Conservation (phyloP, 2,329 filamentous ascomycete genomes). For the Stemphylium beticola region DNA sequence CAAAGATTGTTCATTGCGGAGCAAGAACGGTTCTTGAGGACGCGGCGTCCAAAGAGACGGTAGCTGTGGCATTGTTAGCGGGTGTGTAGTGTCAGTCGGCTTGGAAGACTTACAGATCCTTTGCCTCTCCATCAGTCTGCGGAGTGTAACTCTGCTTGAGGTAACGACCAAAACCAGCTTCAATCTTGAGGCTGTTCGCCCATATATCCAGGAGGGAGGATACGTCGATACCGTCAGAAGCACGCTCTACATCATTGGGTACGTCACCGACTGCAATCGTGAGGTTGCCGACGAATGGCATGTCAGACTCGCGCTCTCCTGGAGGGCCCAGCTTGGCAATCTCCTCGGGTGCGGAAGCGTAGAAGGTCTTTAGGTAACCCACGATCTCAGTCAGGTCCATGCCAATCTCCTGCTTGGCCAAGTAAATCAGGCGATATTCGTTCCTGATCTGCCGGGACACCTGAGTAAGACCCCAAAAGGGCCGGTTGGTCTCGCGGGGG, state of each 20-base stretch:
- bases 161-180: constrained; percentile 41
- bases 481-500: constrained; percentile 27
- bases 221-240: constrained; percentile 25
- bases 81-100: background rate
- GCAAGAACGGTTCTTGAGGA: constrained; percentile 28
- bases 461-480: constrained; percentile 35
- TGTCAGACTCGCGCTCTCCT: constrained; percentile 12
- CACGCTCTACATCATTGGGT: constrained; percentile 16
- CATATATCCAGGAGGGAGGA: constrained; percentile 34
- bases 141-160: constrained; percentile 18
- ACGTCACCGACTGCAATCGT: constrained; percentile 35
- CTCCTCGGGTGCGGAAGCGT: constrained; percentile 8
- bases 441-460: constrained; percentile 32
- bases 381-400: constrained; percentile 32
- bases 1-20: constrained; percentile 30
- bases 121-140: constrained; percentile 37
- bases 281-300: constrained; percentile 33
- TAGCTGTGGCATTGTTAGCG: constrained; percentile 24
- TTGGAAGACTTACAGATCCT: constrained; percentile 34
- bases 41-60: constrained; percentile 38
- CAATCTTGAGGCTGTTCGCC: constrained; percentile 37
- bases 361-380: constrained; percentile 31
- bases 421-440: constrained; percentile 35
- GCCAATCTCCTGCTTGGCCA: constrained; percentile 34
- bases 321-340: constrained; percentile 6